Conservation (phyloP, 2,329 filamentous ascomycete species). For the Coniochaeta hoffmannii region DNA sequence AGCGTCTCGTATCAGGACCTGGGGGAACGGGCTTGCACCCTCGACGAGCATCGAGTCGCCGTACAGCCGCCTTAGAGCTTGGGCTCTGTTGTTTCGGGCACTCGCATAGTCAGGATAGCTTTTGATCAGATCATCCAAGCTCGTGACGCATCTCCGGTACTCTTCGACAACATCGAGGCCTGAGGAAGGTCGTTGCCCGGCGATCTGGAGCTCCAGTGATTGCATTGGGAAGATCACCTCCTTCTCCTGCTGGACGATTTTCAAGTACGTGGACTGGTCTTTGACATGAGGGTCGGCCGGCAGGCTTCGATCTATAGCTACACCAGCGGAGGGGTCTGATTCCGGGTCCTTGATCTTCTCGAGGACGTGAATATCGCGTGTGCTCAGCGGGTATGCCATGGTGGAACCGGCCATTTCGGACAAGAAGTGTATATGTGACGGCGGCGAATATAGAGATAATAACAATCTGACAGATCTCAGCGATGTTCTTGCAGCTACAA, state of each 20-base stretch:
- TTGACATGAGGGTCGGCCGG: conserved; percentile 51
- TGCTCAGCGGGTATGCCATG: conserved; percentile 44
- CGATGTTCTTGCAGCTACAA: not conserved
- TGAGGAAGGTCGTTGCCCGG: conserved; percentile 29
- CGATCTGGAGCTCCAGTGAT: conserved; percentile 45
- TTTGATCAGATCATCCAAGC: conserved; percentile 48
- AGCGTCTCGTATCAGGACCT: conserved; percentile 32
- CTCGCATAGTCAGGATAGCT: conserved; percentile 61
- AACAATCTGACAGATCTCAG: not conserved
- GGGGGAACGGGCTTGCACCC: conserved; percentile 26
- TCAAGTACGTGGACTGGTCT: conserved; percentile 42
- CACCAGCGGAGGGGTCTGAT: conserved; percentile 44
- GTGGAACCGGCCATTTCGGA: conserved; percentile 1
- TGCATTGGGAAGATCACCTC: conserved; percentile 48
- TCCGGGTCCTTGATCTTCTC: conserved; percentile 63
- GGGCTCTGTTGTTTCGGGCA: conserved; percentile 67
- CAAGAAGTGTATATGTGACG: not conserved
- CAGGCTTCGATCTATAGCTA: conserved; percentile 46
- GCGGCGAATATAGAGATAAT: not conserved
- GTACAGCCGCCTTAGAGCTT: conserved; percentile 54
- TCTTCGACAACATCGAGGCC: conserved; percentile 27
- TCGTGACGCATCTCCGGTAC: conserved; percentile 39
- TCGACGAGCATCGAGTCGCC: conserved; percentile 51
- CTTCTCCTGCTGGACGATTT: conserved; percentile 41
- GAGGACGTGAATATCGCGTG: conserved; percentile 53